Conservation (phyloP, 2,329 filamentous ascomycete species). For the Ilyonectria sp. region DNA sequence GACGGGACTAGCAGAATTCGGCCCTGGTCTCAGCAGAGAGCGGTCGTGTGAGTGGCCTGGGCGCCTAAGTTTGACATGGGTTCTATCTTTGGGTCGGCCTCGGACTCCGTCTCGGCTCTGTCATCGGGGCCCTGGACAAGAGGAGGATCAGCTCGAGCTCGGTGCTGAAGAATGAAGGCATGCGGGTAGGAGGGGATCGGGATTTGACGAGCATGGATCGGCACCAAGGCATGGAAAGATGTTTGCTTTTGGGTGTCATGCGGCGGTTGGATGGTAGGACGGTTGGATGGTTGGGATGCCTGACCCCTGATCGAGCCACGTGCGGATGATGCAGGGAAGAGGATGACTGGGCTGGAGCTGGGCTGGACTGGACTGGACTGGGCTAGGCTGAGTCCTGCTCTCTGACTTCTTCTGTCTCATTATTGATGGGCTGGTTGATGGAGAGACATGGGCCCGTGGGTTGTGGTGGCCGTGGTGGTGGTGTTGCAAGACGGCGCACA, state of each 20-base stretch:
- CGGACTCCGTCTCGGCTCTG: not conserved
- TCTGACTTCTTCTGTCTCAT: not conserved
- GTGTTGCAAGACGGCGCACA: conserved; percentile 13
- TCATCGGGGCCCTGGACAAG: not conserved
- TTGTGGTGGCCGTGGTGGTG: conserved; percentile 8
- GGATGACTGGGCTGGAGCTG: conserved; percentile 6
- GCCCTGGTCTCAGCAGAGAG: not conserved
- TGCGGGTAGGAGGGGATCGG: not conserved
- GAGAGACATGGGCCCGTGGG: not conserved
- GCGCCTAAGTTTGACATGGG: not conserved
- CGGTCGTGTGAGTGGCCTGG: not conserved
- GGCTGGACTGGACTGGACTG: not conserved
- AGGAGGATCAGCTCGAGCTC: not conserved
- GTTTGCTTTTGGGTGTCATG: conserved; percentile 8
- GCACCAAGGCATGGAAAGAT: conserved; percentile 1
- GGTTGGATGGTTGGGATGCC: conserved; percentile 4
- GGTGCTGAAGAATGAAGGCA: not conserved
- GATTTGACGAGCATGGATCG: conserved; percentile 10
- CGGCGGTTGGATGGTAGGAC: conserved; percentile 3
- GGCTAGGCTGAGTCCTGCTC: not conserved
- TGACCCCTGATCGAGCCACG: conserved; percentile 38
- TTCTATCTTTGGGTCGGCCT: not conserved
- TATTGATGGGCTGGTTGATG: not conserved
- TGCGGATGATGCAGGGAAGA: conserved; percentile 32
- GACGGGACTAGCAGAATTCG: not conserved